phyloP scores from a whole-genome alignment of 495 filamentous ascomycete genomes.

The Penicillium manginii region DNA sequence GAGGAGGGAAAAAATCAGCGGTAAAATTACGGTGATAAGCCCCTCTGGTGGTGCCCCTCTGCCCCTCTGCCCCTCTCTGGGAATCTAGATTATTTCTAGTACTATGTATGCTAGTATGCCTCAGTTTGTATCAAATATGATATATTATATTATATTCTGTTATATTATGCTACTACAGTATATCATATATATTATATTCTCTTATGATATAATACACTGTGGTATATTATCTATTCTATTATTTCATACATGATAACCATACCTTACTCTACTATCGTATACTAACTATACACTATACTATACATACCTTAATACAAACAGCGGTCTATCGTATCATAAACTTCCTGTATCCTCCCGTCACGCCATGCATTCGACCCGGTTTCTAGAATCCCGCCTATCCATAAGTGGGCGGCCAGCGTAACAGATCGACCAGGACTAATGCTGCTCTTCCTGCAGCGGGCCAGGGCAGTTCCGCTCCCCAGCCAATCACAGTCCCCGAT shows the following conservation, averaged over 20 bases:
- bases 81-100: too few relatives aligned
- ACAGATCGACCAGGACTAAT: background rate
- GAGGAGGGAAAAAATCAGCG: conserved; percentile 13
- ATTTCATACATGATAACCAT: background rate
- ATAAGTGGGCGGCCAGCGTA: conserved; percentile 4
- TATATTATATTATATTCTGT: background rate
- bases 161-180: background rate
- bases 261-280: background rate
- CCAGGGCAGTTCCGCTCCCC: conserved; percentile 7
- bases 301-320: background rate
- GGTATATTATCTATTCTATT: background rate
- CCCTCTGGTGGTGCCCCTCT: background rate
- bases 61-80: too few relatives aligned
- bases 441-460: background rate
- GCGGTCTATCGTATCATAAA: background rate
- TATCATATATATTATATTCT: background rate
- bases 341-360: conserved; percentile 8
- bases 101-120: too few relatives aligned
- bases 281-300: background rate
- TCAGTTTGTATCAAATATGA: background rate
- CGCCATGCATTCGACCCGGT: conserved; percentile 24
- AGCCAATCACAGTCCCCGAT: conserved; percentile 16
- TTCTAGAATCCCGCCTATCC: conserved; percentile 30
- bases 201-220: background rate
- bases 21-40: conserved; percentile 37